Evolutionary conservation across 2,329 filamentous ascomycete species (phyloP).

Genomic region (Trichophyton simii): DNA sequence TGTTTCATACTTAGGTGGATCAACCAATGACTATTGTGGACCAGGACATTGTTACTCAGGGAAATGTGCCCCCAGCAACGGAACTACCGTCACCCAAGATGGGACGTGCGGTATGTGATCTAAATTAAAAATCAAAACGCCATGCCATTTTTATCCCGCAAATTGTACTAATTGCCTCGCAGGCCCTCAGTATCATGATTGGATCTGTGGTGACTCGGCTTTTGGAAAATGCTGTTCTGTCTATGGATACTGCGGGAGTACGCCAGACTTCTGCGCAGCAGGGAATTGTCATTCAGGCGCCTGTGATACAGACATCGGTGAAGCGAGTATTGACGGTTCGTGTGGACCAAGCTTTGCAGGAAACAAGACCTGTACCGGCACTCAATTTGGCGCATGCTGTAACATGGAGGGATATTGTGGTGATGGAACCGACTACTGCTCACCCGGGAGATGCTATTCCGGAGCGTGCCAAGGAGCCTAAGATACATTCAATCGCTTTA

Average conservation of each 20-base stretch:
- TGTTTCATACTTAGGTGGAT: not conserved
- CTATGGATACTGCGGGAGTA: slow-evolving; percentile 10
- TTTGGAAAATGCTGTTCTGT: slow-evolving; percentile 13
- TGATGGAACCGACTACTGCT: slow-evolving; percentile 16
- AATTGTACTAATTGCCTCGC: not conserved
- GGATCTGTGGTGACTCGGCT: slow-evolving; percentile 9
- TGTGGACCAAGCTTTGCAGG: slow-evolving; percentile 12
- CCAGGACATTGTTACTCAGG: not conserved
- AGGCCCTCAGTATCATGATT: not conserved
- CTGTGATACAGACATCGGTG: slow-evolving; percentile 6
- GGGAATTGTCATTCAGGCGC: slow-evolving; percentile 11
- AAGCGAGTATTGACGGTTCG: slow-evolving; percentile 10
- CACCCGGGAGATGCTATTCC: slow-evolving; percentile 17
- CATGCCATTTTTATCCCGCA: slow-evolving; percentile 5
- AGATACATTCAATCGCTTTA: not conserved
- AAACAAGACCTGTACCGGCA: slow-evolving; percentile 10
- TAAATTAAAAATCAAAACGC: not conserved
- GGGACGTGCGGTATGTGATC: not conserved
- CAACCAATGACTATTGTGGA: not conserved
- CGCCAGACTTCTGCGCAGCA: not conserved
- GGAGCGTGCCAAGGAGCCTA: slow-evolving; percentile 4
- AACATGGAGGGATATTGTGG: slow-evolving; percentile 14
- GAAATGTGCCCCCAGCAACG: not conserved
- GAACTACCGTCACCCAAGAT: not conserved
- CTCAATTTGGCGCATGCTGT: slow-evolving; percentile 13